Evolutionary conservation across 192 early-diverging fungal genomes (phyloP).

Genomic region (Gigaspora rosea): DNA sequence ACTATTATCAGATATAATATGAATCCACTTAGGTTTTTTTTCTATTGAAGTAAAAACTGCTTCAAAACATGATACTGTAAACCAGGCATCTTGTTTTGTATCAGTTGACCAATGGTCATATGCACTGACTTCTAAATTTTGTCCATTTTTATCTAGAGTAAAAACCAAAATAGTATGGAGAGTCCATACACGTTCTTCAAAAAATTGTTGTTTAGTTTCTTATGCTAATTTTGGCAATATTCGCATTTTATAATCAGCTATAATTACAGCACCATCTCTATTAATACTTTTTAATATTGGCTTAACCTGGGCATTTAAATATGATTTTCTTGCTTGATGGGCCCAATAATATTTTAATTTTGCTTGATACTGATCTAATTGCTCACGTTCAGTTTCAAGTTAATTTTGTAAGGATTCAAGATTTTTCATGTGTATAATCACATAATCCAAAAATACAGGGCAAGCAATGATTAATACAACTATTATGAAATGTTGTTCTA

Average conservation of each 20-base stretch:
- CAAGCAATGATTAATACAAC: neutral
- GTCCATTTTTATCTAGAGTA: neutral
- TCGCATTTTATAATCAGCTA: slow-evolving; percentile 7
- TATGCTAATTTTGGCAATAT: neutral
- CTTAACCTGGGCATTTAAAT: slow-evolving; percentile 3
- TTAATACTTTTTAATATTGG: neutral
- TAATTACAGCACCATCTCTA: neutral
- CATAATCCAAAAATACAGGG: neutral
- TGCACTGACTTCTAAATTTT: neutral
- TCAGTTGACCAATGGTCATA: slow-evolving; percentile 2
- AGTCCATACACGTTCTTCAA: neutral
- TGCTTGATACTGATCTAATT: neutral
- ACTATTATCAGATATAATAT: slow-evolving; percentile 1
- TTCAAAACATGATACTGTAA: neutral
- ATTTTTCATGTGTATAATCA: neutral
- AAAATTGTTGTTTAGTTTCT: slow-evolving; percentile 8
- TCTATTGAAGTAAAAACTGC: neutral
- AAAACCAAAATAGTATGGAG: neutral
- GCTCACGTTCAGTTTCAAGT: neutral
- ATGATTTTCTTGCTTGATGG: neutral
- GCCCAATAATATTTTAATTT: neutral
- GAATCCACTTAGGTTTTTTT: slow-evolving; percentile 10
- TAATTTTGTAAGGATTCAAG: neutral
- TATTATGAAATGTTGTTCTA: neutral
- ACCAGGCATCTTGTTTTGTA: neutral